These are phyloP conservation scores for Endotrypanum monterogeii DNA, from an alignment of 208 protist species.

Conservation along the genomic window DNA sequence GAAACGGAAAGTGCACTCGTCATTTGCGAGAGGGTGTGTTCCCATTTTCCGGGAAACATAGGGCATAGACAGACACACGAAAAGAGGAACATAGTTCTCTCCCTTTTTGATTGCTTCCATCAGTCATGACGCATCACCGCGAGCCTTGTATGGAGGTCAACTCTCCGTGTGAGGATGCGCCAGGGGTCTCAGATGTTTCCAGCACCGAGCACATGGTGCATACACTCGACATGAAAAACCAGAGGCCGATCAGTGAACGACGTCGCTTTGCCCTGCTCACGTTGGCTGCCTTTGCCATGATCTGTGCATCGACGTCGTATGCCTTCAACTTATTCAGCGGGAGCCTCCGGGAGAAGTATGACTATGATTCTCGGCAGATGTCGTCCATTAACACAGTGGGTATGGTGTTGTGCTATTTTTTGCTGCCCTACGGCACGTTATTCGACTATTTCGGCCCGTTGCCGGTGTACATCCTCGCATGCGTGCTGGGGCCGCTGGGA, in stretches of 20 bases:
- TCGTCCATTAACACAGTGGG: constrained; percentile 54
- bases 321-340: constrained; percentile 65
- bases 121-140: not conserved
- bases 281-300: constrained; percentile 35
- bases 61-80: no score
- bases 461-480: constrained; percentile 37
- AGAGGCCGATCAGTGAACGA: constrained; percentile 42
- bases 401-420: constrained; percentile 42
- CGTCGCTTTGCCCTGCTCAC: constrained; percentile 45
- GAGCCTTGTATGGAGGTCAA: not conserved
- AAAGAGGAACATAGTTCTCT: no score
- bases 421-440: constrained; percentile 46
- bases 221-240: constrained; percentile 13
- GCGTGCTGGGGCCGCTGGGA: constrained; percentile 34
- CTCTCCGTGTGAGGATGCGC: not conserved
- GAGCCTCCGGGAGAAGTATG: constrained; percentile 35
- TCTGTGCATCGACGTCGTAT: constrained; percentile 54
- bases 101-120: no score
- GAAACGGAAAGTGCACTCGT: no score
- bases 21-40: no score
- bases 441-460: constrained; percentile 64
- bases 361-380: constrained; percentile 49
- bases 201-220: constrained; percentile 13
- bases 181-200: not conserved
- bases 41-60: no score